These are phyloP conservation scores for Centrapalus pauciflorus DNA, from an alignment of 129 eudicot genomes.

Conservation along the genomic window DNA sequence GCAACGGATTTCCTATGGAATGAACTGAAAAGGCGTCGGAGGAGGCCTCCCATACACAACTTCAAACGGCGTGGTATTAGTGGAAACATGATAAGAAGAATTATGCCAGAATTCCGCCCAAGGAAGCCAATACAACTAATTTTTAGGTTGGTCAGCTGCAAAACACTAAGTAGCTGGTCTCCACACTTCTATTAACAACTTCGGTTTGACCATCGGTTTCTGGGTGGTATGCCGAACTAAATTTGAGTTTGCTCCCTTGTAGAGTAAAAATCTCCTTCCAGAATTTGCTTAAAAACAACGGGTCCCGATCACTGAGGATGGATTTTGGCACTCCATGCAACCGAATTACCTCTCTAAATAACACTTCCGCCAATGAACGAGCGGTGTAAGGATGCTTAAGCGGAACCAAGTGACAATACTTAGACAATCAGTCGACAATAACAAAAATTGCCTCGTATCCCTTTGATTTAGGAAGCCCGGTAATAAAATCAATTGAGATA, in stretches of 20 bases:
- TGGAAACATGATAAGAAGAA: background rate
- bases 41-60: background rate
- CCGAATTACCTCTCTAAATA: background rate
- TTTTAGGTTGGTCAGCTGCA: background rate
- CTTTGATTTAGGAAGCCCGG: background rate
- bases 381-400: background rate
- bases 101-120: background rate
- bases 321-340: background rate
- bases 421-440: background rate
- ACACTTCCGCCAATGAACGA: background rate
- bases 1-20: background rate
- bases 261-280: background rate
- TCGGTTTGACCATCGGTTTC: background rate
- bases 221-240: background rate
- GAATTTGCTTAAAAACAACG: background rate
- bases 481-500: background rate
- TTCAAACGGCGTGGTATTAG: background rate
- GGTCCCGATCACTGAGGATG: background rate
- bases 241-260: background rate
- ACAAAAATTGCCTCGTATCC: background rate
- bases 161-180: background rate
- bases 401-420: background rate
- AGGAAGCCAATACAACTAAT: background rate
- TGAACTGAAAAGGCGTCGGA: background rate
- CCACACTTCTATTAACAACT: background rate